Conservation (phyloP, 805 yeast species). For the Yamadazyma ubonensis region DNA sequence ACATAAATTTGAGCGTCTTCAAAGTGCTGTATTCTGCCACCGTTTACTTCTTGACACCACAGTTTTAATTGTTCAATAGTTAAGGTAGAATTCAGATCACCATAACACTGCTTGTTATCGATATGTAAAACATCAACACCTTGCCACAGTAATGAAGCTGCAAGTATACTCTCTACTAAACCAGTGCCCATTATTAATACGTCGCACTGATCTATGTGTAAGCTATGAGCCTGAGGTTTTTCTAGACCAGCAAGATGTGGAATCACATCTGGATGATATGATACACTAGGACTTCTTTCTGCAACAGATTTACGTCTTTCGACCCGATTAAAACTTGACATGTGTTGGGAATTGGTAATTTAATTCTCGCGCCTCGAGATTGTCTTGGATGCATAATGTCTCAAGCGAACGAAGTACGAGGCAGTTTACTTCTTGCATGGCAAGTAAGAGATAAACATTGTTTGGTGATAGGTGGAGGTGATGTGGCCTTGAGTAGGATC, state of each 20-base stretch:
- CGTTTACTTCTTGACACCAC: constrained; percentile 78
- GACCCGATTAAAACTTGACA: constrained; percentile 18
- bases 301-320: constrained; percentile 47
- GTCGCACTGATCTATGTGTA: constrained; percentile 69
- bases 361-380: constrained; percentile 5
- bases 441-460: constrained; percentile 66
- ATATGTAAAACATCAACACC: constrained; percentile 94
- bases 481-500: constrained; percentile 72
- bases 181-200: constrained; percentile 94
- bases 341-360: too few relatives aligned
- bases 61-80: constrained; percentile 80
- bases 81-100: constrained; percentile 83
- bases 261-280: constrained; percentile 46
- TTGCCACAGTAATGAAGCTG: constrained; percentile 96
- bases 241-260: constrained; percentile 79
- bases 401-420: constrained; percentile 4
- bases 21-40: constrained; percentile 44
- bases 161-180: constrained; percentile 78
- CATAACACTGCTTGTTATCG: constrained; percentile 82
- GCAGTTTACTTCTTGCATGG: constrained; percentile 68
- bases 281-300: constrained; percentile 45
- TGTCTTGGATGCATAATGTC: too few relatives aligned
- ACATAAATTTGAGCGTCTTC: constrained; percentile 78
- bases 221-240: constrained; percentile 62
- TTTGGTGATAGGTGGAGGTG: constrained; percentile 75